Evolutionary conservation across 805 yeast species (phyloP), one percentile per base, ranked within the genome.

Genomic region (Helenozyma baotianmanensis): DNA sequence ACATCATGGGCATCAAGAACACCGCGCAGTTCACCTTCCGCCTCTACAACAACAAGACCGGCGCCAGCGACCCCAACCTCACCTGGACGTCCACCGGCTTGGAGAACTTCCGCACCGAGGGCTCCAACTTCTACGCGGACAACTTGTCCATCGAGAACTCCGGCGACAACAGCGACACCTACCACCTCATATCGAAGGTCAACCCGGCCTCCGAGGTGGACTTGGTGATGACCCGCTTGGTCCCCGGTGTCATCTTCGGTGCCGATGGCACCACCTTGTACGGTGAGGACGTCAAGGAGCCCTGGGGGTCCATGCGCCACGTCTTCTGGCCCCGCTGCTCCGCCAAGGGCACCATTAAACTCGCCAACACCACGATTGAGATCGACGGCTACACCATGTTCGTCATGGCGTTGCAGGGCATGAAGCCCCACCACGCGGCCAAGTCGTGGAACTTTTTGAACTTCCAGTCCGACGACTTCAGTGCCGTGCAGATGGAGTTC

Each of bases 341-440:
- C 14, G 82, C 77, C 28, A 54, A 51, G 13, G 98, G 98, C 53
- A 66, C 75, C 13, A 60, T 92, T 42, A 68, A 62, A 25, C 57
- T 72, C 56, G 54, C 58, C 44, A 61, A 60, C 39, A 36, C 32
- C 26, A 48, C 50, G 3, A 50, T 69, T 30, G 66, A 59, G 18
- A 55, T 74, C 32, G 56, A 68, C 25, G 78, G 76, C 23, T 57
- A 51, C 35, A 61, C 87, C 30, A 83, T 92, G 95, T 89, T 79
- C 54, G 96, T 90, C 33, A 81, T 85, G 90, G 98, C 98, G 6
- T 66, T 87, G 47, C 98, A 92, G 68, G 97, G 97, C 41, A 89
- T 92, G 97, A 92, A 92, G 62, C 98, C 98, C 7, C 97, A 92
- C 61, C 98, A 92, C 62, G 96, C 97, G 22, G 98, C 98, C 36